Base-by-base conservation (phyloP, 2,329 filamentous ascomycete species). In the Trichoderma gracile region DNA sequence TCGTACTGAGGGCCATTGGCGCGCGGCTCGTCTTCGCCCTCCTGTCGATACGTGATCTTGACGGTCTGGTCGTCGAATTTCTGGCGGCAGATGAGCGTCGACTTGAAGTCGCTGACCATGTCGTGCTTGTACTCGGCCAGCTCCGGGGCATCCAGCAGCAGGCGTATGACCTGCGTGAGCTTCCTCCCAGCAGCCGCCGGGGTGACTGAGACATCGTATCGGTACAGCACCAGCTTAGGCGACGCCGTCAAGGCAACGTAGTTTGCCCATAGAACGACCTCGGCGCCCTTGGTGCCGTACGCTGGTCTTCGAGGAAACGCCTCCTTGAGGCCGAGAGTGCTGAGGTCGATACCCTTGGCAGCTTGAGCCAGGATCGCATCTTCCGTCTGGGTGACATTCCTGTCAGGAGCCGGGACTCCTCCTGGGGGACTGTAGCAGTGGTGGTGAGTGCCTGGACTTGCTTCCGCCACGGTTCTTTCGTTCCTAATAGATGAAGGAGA, bases 41-140 rank as follows among this genome's bases (percentile, higher is more conserved):
- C 75, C 2, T 61, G 38, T 1, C 71, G 71, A 65, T 77, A 78
- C 2, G 17, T 30, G 6, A 71, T 25, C 12, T 52, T 17, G 25
- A 70, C 43, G 15, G 53, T 56, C 23, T 45, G 40, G 7, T 66
- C 57, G 9, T 67, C 58, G 12, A 77, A 59, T 25, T 69, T 65
- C 12, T 45, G 63, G 1, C 68, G 70, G 6, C 74, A 69, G 33
- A 78, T 68, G 1, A 78, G 62, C 0, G 71, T 76, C 1, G 73
- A 71, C 63, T 66, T 72, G 67, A 77, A 78, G 61, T 77, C 76
- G 2, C 73, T 75, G 15, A 73, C 73, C 4, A 77, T 62, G 56
- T 73, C 68, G 14, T 50, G 43, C 3, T 57, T 55, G 47, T 58
- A 43, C 0, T 61, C 21, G 0, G 61, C 63, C 5, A 76, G 52